A percentile compares a stretch with the other conserved stretches of the same genome.
Conservation (phyloP, 441 rosid genomes). For the Breynia disticha region DNA sequence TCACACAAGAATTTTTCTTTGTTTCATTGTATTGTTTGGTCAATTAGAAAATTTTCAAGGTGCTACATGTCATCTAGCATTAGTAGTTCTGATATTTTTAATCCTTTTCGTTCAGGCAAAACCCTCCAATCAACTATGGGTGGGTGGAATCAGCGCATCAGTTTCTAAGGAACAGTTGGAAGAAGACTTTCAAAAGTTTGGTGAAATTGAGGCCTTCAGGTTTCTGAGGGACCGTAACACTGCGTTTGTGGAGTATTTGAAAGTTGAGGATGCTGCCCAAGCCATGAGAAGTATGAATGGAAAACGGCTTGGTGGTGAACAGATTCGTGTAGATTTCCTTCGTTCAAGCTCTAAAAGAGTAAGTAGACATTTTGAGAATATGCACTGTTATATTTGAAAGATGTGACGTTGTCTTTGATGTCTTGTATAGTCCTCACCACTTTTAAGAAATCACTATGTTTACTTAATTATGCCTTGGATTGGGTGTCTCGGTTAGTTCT, state of each 20-base stretch:
- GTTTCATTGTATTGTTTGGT: too few species aligned
- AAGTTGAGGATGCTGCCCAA: slow-evolving; percentile 62
- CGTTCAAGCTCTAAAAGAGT: slow-evolving; percentile 72
- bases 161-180: slow-evolving; percentile 62
- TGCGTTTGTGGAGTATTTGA: slow-evolving; percentile 55
- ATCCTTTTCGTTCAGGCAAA: slow-evolving; percentile 50
- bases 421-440: neutral
- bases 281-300: slow-evolving; percentile 82
- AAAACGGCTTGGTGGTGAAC: slow-evolving; percentile 66
- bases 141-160: slow-evolving; percentile 74
- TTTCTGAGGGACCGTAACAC: slow-evolving; percentile 69
- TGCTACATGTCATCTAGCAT: too few species aligned
- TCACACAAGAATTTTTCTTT: too few species aligned
- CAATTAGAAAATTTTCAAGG: too few species aligned
- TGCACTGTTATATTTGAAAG: neutral
- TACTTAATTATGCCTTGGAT: too few species aligned
- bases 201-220: slow-evolving; percentile 71
- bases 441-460: too few species aligned
- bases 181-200: slow-evolving; percentile 68
- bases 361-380: slow-evolving; percentile 26
- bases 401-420: neutral
- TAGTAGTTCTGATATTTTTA: neutral
- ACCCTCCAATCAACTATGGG: slow-evolving; percentile 76
- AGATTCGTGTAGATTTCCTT: slow-evolving; percentile 82
- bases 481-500: too few species aligned